A percentile compares a stretch with the other conserved stretches of the same genome.
These are phyloP conservation scores for Ophiostoma ips DNA, from an alignment of 2,329 filamentous ascomycete genomes.

Conservation along the genomic window DNA sequence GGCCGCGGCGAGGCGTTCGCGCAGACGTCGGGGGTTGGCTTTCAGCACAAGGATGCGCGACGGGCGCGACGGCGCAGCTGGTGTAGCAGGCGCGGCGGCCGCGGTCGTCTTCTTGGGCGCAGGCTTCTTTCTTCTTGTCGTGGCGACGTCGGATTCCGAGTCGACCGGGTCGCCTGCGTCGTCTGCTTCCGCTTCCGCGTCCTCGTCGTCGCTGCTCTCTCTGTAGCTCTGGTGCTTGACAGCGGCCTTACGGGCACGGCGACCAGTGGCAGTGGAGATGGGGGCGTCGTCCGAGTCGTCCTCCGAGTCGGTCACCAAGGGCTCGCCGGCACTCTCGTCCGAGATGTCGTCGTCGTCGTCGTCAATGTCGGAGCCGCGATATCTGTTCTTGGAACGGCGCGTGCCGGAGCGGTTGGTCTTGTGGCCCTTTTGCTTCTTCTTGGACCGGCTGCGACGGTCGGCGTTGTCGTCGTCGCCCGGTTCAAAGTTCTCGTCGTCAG, in stretches of 20 bases:
- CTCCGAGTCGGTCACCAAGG: constrained; percentile 30
- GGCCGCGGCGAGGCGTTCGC: constrained; percentile 7
- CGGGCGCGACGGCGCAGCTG: constrained; percentile 4
- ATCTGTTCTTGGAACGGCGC: constrained; percentile 24
- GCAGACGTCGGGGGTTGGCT: constrained; percentile 11
- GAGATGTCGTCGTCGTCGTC: constrained; percentile 43
- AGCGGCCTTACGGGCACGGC: constrained; percentile 31
- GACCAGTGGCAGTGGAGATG: constrained; percentile 24
- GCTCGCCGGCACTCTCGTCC: constrained; percentile 37
- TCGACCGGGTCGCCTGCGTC: constrained; percentile 19
- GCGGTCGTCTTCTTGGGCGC: neutral
- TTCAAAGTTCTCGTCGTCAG: constrained; percentile 53
- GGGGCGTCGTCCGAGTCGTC: constrained; percentile 21
- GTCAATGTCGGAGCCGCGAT: constrained; percentile 48
- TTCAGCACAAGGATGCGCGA: constrained; percentile 20
- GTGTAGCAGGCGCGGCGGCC: neutral
- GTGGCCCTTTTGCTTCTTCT: constrained; percentile 24
- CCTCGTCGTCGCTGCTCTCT: constrained; percentile 29
- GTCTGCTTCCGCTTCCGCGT: constrained; percentile 18
- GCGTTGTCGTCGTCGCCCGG: constrained; percentile 29
- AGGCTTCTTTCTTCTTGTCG: constrained; percentile 24
- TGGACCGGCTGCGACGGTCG: constrained; percentile 26
- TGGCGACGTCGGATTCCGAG: constrained; percentile 24
- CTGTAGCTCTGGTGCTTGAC: constrained; percentile 31
- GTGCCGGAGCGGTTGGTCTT: constrained; percentile 13